Base-by-base conservation (phyloP, 140 eudicot genomes). In the Anethum foeniculum region DNA sequence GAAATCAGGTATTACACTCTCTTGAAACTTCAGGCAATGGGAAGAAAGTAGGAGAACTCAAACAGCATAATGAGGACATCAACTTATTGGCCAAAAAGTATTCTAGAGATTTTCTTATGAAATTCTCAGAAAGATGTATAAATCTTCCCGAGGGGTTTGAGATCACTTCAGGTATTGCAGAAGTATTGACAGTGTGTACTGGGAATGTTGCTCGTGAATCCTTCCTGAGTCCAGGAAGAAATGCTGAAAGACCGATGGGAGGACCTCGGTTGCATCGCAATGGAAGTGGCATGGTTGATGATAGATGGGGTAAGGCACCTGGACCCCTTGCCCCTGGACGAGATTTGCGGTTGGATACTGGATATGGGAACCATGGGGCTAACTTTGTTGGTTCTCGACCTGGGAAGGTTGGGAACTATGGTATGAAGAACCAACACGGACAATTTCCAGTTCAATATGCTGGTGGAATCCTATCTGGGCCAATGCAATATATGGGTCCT, bases 71-170 rank as follows among this genome's bases (percentile, higher is more conserved):
- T 77, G 84, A 86, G 65, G 98, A 86, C 73, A 87, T 60, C 67
- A 81, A 86, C 85, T 93, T 82, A 77, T 77, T 79, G 81, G 78
- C 84, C 1, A 93, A 86, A 85, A 93, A 82, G 83, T 95, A 95
- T 86, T 90, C 97, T 9, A 84, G 97, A 67, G 99, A 95, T 82
- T 95, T 95, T 83, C 84, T 95, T 11, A 86, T 95, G 43, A 95
- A 89, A 77, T 93, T 92, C 48, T 79, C 90, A 0, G 98, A 87
- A 36, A 95, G 84, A 34, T 93, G 83, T 75, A 65, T 52, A 18
- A 88, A 89, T 64, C 92, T 89, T 79, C 98, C 99, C 0, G 83
- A 82, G 27, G 96, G 93, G 34, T 87, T 91, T 67, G 85, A 83
- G 65, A 44, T 88, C 14, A 48, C 89, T 1, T 68, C 86, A 0